These are phyloP conservation scores for Celoporthe dispersa DNA, from an alignment of 2,329 filamentous ascomycete species.

Conservation along the genomic window DNA sequence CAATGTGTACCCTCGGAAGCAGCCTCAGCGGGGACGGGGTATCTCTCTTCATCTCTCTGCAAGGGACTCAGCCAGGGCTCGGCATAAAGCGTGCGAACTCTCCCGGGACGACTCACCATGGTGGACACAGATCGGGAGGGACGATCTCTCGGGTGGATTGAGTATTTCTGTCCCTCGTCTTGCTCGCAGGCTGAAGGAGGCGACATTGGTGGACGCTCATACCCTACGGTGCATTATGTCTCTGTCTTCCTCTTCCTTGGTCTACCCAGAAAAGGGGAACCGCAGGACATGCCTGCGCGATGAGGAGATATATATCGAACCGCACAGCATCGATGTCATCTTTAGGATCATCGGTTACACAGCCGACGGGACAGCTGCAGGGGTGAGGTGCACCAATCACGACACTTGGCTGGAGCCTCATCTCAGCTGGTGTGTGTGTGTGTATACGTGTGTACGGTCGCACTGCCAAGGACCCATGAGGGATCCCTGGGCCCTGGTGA, in stretches of 20 bases:
- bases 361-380: background rate
- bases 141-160: background rate
- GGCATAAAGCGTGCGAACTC: background rate
- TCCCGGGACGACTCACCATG: background rate
- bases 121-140: background rate
- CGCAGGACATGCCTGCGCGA: background rate
- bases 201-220: background rate
- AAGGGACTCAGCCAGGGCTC: background rate
- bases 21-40: conserved; percentile 5
- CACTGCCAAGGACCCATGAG: background rate
- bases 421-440: background rate
- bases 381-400: background rate
- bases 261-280: background rate
- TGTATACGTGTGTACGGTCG: background rate
- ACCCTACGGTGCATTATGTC: background rate
- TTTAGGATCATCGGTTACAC: background rate
- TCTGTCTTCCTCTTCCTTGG: background rate
- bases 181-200: background rate
- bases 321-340: background rate
- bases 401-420: background rate
- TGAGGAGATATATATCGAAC: background rate
- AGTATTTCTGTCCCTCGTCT: background rate
- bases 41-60: conserved; percentile 19
- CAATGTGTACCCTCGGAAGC: background rate
- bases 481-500: background rate